Evolutionary conservation across 2,329 filamentous ascomycete genomes (phyloP), one percentile per base, ranked within the genome.

Genomic region (Pezicula carpinea): DNA sequence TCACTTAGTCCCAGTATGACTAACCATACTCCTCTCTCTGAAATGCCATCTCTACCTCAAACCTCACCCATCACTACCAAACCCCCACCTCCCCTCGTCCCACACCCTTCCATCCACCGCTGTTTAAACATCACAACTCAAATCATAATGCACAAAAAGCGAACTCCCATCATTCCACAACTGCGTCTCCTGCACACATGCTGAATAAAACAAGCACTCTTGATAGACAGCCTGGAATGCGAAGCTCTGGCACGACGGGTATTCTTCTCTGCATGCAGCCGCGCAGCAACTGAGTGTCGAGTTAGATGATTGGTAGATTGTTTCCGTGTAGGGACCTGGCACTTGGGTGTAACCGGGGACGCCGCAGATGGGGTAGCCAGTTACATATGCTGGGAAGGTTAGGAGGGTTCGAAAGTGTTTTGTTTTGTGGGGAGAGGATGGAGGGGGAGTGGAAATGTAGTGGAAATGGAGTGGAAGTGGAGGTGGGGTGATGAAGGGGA

Each of bases 181-280:
- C 40, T 52, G 47, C 4, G 48, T 54, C 7, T 48, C 43, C 44
- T 56, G 42, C 13, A 51, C 53, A 26, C 36, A 33, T 29, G 6
- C 29, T 14, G 41, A 54, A 33, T 50, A 54, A 22, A 51, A 53
- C 41, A 52, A 44, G 47, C 53, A 54, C 33, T 48, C 39, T 3
- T 35, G 47, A 33, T 53, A 53, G 6, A 41, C 19, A 11, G 22
- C 18, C 11, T 48, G 21, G 21, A 51, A 52, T 4, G 48, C 42
- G 22, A 52, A 47, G 21, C 47, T 52, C 18, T 39, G 3, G 34
- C 53, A 52, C 4, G 26, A 33, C 3, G 43, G 17, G 11, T 45
- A 33, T 8, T 36, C 31, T 17, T 15, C 31, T 11, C 35, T 11
- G 43, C 53, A 51, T 23, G 46, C 21, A 10, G 50, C 19, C 31